Conservation (phyloP, 2,329 filamentous ascomycete species). For the Fusarium tricinctum region DNA sequence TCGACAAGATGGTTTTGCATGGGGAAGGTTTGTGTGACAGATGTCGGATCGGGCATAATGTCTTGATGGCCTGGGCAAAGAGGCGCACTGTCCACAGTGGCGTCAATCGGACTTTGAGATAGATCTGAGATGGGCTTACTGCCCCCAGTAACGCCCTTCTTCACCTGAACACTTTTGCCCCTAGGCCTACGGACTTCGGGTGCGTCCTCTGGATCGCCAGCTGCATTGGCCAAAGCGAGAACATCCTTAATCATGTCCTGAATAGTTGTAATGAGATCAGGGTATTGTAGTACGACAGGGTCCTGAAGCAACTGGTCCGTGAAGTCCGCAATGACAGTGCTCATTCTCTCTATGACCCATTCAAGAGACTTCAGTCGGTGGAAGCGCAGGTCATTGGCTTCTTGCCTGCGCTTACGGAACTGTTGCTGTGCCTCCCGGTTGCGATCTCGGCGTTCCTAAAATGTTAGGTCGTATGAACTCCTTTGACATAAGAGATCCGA, state of each 20-base stretch:
- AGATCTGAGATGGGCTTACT: too few species aligned
- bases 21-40: neutral
- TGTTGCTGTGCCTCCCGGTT: conserved; percentile 8
- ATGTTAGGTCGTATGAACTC: neutral
- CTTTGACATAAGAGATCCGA: neutral
- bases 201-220: neutral
- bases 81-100: too few species aligned
- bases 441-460: conserved; percentile 3
- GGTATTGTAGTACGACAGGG: neutral
- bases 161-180: neutral
- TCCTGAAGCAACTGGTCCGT: neutral
- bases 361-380: conserved; percentile 6
- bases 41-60: too few species aligned
- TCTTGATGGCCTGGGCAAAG: neutral
- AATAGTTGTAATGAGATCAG: neutral
- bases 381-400: neutral
- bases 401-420: conserved; percentile 7
- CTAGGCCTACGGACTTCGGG: neutral
- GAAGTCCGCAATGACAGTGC: conserved; percentile 2
- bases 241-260: neutral
- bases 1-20: neutral
- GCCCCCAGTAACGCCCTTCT: neutral
- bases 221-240: conserved; percentile 3
- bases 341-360: conserved; percentile 9
- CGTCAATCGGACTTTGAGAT: neutral